phyloP scores from a whole-genome alignment of 208 protist species.

The Histomonas meleagridis region DNA sequence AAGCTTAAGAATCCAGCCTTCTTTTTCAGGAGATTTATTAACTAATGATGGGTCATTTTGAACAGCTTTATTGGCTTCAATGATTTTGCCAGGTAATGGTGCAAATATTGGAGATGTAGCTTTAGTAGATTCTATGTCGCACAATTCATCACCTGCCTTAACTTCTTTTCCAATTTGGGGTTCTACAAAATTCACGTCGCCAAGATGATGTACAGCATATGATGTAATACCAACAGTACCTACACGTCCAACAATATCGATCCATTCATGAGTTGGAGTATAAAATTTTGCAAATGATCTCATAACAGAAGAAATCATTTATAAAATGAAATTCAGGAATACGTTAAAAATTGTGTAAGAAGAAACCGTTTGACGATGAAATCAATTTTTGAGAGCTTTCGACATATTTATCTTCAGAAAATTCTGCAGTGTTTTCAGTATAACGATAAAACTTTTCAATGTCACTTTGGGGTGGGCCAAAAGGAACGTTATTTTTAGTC shows the following conservation, averaged over 20 bases:
- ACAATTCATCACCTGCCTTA: background rate
- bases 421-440: no score
- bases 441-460: no score
- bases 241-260: background rate
- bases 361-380: no score
- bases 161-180: background rate
- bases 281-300: slow-evolving; percentile 8
- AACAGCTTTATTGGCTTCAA: background rate
- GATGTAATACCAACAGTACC: background rate
- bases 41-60: background rate
- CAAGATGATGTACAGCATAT: background rate
- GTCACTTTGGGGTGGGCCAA: no score
- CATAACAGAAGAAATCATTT: no score
- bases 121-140: background rate
- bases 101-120: background rate
- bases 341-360: no score
- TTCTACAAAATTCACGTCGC: background rate
- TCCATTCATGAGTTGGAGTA: background rate
- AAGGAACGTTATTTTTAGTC: no score
- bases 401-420: no score
- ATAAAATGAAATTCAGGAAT: no score
- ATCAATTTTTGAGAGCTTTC: no score
- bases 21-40: background rate
- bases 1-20: background rate
- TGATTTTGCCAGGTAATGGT: background rate